Conservation (phyloP, 2,329 filamentous ascomycete species). For the Aspergillus viridinutans region DNA sequence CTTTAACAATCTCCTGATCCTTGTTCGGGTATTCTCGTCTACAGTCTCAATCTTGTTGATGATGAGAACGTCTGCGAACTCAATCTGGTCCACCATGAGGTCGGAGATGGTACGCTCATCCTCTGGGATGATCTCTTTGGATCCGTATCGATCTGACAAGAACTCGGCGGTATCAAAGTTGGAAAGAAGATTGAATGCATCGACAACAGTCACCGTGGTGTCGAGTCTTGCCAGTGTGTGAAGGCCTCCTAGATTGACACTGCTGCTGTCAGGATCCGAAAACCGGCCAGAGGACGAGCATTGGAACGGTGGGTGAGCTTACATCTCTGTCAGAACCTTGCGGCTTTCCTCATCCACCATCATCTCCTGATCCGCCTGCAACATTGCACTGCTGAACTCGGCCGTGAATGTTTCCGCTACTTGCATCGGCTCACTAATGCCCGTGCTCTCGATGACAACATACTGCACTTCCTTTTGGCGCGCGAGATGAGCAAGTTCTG, state of each 20-base stretch:
- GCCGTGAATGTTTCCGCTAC: conserved; percentile 69
- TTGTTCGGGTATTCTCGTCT: conserved; percentile 39
- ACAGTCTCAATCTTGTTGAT: conserved; percentile 68
- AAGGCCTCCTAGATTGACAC: conserved; percentile 57
- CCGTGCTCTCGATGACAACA: conserved; percentile 66
- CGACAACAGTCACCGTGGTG: conserved; percentile 68
- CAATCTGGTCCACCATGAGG: conserved; percentile 72
- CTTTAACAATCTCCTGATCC: conserved; percentile 53
- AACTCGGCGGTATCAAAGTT: conserved; percentile 69
- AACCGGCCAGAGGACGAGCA: conserved; percentile 14
- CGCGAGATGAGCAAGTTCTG: conserved; percentile 63
- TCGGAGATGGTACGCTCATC: conserved; percentile 72
- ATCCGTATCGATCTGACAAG: conserved; percentile 57
- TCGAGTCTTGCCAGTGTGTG: conserved; percentile 64
- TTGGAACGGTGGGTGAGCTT: conserved; percentile 15
- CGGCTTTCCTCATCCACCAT: conserved; percentile 41
- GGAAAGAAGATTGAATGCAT: conserved; percentile 67
- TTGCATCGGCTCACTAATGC: conserved; percentile 69
- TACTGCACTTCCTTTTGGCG: conserved; percentile 64
- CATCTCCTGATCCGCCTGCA: conserved; percentile 47
- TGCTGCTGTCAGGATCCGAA: conserved; percentile 13
- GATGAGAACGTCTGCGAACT: conserved; percentile 70
- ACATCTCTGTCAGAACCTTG: conserved; percentile 47
- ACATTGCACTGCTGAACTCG: conserved; percentile 48
- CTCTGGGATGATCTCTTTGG: conserved; percentile 59